These are phyloP conservation scores for Lumnitzera racemosa DNA, from an alignment of 345 rosid species.

Conservation along the genomic window DNA sequence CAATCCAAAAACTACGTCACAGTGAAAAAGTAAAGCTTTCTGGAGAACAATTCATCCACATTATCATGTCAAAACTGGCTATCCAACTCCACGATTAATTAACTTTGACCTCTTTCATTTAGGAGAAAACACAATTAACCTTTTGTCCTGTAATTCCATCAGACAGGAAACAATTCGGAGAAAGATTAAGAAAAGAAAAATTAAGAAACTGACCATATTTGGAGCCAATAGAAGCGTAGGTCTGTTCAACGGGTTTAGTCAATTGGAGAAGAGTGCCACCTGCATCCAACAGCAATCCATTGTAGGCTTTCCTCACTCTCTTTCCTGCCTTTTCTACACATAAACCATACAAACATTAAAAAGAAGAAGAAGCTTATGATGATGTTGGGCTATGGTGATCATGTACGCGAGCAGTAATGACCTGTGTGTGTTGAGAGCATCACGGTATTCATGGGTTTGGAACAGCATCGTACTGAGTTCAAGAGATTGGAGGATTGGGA, in stretches of 20 bases:
- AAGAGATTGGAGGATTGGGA: too few relatives aligned
- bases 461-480: background rate
- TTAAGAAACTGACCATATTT: constrained; percentile 54
- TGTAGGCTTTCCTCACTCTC: constrained; percentile 46
- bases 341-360: background rate
- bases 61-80: too few relatives aligned
- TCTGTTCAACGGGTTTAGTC: constrained; percentile 65
- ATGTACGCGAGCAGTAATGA: background rate
- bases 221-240: constrained; percentile 64
- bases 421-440: background rate
- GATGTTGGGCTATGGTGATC: background rate
- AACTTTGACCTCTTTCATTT: too few relatives aligned
- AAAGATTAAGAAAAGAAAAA: constrained; percentile 4
- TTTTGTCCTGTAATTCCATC: background rate
- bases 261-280: constrained; percentile 89
- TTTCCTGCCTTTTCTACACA: constrained; percentile 15
- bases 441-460: background rate
- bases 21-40: background rate
- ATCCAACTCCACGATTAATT: too few relatives aligned
- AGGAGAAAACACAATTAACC: background rate
- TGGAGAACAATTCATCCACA: too few relatives aligned
- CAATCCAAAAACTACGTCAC: background rate
- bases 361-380: background rate
- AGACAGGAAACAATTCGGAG: background rate
- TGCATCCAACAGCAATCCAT: constrained; percentile 75